A percentile compares a stretch with the other conserved stretches of the same genome.
Conservation (phyloP, 257 asterid species). For the Solanum dulcamara region DNA sequence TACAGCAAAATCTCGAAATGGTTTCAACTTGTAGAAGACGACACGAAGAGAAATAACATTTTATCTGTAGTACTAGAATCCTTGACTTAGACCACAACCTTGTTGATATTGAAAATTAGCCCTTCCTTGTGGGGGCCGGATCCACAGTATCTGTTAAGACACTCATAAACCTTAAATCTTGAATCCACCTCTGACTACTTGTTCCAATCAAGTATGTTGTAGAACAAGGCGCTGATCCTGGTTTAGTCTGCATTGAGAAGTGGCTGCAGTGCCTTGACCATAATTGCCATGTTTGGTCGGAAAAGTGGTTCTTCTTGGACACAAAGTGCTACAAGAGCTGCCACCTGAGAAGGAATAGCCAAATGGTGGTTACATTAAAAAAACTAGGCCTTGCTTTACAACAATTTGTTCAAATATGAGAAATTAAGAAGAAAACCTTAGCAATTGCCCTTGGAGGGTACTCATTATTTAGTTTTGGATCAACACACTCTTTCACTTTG, state of each 20-base stretch:
- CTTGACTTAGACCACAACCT: not conserved
- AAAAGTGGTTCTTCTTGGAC: slow-evolving; percentile 82
- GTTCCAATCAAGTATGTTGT: not conserved
- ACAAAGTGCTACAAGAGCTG: slow-evolving; percentile 84
- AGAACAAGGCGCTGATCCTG: not conserved
- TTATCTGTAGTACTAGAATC: not conserved
- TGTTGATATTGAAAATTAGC: not conserved
- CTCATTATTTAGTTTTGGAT: slow-evolving; percentile 57
- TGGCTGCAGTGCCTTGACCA: slow-evolving; percentile 80
- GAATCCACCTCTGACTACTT: not conserved
- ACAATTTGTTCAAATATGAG: not conserved
- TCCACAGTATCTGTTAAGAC: not conserved
- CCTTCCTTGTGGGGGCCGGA: not conserved
- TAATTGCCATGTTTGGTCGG: slow-evolving; percentile 85
- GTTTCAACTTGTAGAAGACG: not conserved
- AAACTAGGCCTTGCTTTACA: not conserved
- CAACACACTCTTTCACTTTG: slow-evolving; percentile 76
- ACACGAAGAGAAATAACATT: not conserved
- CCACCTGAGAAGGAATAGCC: slow-evolving; percentile 37
- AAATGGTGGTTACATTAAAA: not conserved
- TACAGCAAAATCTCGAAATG: not conserved
- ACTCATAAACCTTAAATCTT: not conserved
- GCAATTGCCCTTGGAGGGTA: slow-evolving; percentile 70
- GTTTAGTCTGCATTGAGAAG: slow-evolving; percentile 48
- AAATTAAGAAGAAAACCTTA: slow-evolving; percentile 31